These are phyloP conservation scores for Hemerocallis citrina DNA, from an alignment of 106 monocot genomes.

Conservation along the genomic window DNA sequence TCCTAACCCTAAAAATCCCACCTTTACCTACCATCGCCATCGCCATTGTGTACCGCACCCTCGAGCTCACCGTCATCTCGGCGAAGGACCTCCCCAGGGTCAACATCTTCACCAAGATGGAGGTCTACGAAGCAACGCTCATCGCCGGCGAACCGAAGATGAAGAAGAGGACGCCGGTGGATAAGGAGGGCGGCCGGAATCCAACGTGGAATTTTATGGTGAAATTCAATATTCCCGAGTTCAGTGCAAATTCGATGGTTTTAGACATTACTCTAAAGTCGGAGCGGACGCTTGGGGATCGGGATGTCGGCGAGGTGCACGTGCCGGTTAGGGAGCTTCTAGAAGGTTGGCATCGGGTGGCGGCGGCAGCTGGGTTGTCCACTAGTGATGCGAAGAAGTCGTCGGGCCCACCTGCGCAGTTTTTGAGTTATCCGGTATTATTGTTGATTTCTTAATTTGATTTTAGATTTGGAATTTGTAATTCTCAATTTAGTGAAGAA, in stretches of 20 bases:
- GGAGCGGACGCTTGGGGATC: constrained; percentile 58
- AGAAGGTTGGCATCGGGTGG: constrained; percentile 5
- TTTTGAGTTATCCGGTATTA: constrained; percentile 12
- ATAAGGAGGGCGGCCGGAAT: constrained; percentile 43
- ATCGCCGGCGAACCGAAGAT: constrained; percentile 53
- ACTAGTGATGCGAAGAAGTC: background rate
- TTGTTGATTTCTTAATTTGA: too few species aligned
- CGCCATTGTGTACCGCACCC: constrained; percentile 39
- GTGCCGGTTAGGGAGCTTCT: constrained; percentile 62
- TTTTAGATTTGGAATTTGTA: too few species aligned
- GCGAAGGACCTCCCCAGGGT: constrained; percentile 72
- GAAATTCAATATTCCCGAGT: constrained; percentile 45
- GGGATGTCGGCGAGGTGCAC: constrained; percentile 77
- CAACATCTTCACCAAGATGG: constrained; percentile 60
- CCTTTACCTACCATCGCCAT: constrained; percentile 8
- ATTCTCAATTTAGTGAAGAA: too few species aligned
- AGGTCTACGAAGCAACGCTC: constrained; percentile 69
- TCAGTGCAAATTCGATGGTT: constrained; percentile 6
- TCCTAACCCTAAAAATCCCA: background rate
- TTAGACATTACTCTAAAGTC: constrained; percentile 51
- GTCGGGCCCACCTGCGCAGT: background rate
- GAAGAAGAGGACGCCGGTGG: constrained; percentile 46
- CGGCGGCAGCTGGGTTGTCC: background rate
- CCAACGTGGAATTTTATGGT: constrained; percentile 66
- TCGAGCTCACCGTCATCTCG: constrained; percentile 73